Evolutionary conservation across 768 basidiomycete genomes (phyloP).

Genomic region (Epithele typhae): DNA sequence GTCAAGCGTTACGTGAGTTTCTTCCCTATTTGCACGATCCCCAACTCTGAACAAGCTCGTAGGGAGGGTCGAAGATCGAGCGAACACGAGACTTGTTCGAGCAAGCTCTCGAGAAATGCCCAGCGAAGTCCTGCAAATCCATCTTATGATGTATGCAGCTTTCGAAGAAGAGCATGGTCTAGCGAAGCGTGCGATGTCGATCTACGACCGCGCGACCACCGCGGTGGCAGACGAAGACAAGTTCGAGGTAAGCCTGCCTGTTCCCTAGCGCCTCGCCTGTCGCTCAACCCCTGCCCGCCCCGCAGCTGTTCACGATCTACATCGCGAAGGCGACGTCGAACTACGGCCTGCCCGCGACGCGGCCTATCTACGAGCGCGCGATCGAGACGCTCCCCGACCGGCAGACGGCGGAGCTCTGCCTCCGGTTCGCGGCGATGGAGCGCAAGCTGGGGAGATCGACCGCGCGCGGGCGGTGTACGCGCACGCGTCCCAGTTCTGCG

Average conservation of each 20-base stretch:
- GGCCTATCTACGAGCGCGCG: conserved; percentile 94
- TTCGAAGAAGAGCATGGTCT: conserved; percentile 94
- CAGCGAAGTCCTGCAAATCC: conserved; percentile 90
- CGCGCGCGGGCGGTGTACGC: conserved; percentile 94
- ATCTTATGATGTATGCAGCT: conserved; percentile 95
- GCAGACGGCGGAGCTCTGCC: conserved; percentile 96
- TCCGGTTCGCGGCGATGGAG: conserved; percentile 93
- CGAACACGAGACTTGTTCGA: conserved; percentile 97
- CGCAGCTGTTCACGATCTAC: conserved; percentile 92
- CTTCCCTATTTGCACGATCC: background rate
- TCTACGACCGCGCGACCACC: conserved; percentile 89
- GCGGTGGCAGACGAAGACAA: conserved; percentile 88
- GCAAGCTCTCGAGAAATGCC: conserved; percentile 95
- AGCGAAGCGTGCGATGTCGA: conserved; percentile 93
- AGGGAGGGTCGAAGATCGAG: conserved; percentile 94
- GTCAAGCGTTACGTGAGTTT: conserved; percentile 84
- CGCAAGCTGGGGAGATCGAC: conserved; percentile 98
- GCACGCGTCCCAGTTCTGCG: conserved; percentile 98
- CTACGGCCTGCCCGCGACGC: conserved; percentile 93
- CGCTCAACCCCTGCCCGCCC: conserved; percentile 2
- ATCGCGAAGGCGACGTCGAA: conserved; percentile 96
- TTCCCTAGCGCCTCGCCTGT: background rate
- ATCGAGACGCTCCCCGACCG: conserved; percentile 89
- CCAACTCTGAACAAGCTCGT: too few species aligned
- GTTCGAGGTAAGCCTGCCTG: conserved; percentile 90